Base-by-base conservation (phyloP, 2,329 filamentous ascomycete species). In the Fusarium hostae region DNA sequence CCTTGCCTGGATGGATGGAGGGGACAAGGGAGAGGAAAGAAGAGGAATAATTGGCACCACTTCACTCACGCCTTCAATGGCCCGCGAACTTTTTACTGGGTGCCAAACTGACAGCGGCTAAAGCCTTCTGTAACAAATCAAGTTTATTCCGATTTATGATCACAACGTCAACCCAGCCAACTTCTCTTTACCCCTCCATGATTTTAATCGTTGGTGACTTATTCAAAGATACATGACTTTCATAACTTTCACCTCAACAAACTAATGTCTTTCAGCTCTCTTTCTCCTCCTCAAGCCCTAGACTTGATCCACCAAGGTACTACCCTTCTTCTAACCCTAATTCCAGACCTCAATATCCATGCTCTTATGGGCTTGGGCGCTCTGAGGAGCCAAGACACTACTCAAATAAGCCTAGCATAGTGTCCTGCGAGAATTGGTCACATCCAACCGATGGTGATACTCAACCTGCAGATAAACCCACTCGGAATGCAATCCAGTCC, bases 21-120 rank as follows among this genome's bases (percentile, higher is more conserved):
- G 55, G 32, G 59, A 62, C 43, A 50, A 37, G 47, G 51, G 52
- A 62, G 52, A 58, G 45, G 43, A 40, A 34, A 59, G 34, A n/a
- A 48, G 28, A 48, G 54, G 18, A 52, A 34, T 63, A 68, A 74
- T 75, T 72, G 68, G 73, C 45, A 74, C 72, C 72, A 72, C 57
- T 58, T 61, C 59, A 52, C 47, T 54, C 30, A 34, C 59, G 39
- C 41, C 44, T 55, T 59, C 65, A 75, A 70, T 70, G 70, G 70
- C 47, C 72, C 68, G 64, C 43, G 54, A 75, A 51, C 55, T 70
- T 72, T 70, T 70, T 70, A 64, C 61, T 66, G 57, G 66, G 50
- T 52, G 52, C 54, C 56, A 65, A 44, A 66, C 60, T 69, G 39
- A 72, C 54, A 66, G 70, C 64, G 62, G 62, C 62, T 68, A 35